Conservation (phyloP, 192 early-diverging fungal species). For the Geosiphon pyriformis region DNA sequence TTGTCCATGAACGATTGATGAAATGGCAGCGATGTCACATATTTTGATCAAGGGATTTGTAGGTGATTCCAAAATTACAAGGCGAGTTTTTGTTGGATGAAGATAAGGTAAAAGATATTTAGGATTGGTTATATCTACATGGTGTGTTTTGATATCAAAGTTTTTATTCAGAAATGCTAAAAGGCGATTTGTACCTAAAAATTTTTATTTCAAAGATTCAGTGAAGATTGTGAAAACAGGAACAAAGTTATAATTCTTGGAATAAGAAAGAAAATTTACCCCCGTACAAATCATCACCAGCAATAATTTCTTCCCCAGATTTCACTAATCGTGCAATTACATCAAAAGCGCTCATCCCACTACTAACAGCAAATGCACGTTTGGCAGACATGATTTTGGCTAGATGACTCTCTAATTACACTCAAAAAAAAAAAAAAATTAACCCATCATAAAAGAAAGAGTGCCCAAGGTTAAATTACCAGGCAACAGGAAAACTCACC, state of each 20-base stretch:
- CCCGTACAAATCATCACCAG: constrained; percentile 95
- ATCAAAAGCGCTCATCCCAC: constrained; percentile 94
- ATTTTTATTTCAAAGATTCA: background rate
- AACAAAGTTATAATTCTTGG: constrained; percentile 25
- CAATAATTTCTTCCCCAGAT: constrained; percentile 85
- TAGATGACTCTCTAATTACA: constrained; percentile 87
- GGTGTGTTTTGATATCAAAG: constrained; percentile 78
- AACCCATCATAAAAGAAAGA: background rate
- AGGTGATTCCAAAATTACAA: constrained; percentile 91
- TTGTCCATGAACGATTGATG: constrained; percentile 59
- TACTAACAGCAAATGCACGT: constrained; percentile 78
- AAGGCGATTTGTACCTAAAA: constrained; percentile 81
- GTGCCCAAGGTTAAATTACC: background rate
- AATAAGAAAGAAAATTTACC: constrained; percentile 40
- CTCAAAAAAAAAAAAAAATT: constrained; percentile 6
- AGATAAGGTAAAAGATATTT: constrained; percentile 57
- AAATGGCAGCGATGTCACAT: constrained; percentile 78
- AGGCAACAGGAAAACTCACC: constrained; percentile 38
- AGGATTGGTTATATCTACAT: constrained; percentile 82
- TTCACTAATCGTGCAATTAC: constrained; percentile 84
- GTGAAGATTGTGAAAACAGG: background rate
- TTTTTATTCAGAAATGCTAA: constrained; percentile 77
- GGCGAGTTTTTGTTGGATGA: constrained; percentile 65
- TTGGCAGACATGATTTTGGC: constrained; percentile 91
- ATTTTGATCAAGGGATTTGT: constrained; percentile 97